phyloP scores from a whole-genome alignment of 83 land plant genomes.

The Picea abies region DNA sequence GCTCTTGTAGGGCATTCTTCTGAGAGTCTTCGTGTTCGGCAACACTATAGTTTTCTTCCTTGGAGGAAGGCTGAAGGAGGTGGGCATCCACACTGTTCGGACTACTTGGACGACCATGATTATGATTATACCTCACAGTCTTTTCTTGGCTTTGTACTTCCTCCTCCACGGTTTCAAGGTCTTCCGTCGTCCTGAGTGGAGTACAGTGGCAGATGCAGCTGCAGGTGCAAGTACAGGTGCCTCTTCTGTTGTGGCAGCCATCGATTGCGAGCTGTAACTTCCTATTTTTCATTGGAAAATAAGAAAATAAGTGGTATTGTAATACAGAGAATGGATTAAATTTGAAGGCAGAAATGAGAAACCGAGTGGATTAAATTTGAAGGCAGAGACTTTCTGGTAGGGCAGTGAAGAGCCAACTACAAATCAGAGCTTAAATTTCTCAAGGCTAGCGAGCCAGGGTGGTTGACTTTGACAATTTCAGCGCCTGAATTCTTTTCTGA shows the following conservation, averaged over 20 bases:
- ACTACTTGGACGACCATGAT: conserved; percentile 12
- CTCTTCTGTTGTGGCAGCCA: background rate
- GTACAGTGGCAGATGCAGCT: background rate
- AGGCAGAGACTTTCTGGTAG: background rate
- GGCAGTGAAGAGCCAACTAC: background rate
- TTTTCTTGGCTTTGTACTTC: conserved; percentile 14
- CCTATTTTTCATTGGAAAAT: background rate
- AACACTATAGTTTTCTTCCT: conserved; percentile 56
- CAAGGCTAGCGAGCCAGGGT: no score
- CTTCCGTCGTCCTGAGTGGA: background rate
- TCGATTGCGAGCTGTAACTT: background rate
- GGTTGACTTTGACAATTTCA: no score
- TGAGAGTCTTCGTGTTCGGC: conserved; percentile 36
- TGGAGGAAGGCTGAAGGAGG: conserved; percentile 30
- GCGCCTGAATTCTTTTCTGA: no score
- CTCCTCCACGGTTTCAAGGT: no score
- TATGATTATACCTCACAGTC: conserved; percentile 6
- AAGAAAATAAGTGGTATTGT: no score
- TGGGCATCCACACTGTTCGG: conserved; percentile 10
- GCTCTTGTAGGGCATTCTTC: conserved; percentile 18
- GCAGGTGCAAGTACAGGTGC: conserved; percentile 4
- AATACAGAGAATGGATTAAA: no score
- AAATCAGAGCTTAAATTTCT: no score
- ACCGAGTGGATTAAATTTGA: no score
- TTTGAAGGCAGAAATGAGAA: no score